phyloP scores from a whole-genome alignment of 176 grass and related monocot genomes.

The Alopecurus myosuroides region DNA sequence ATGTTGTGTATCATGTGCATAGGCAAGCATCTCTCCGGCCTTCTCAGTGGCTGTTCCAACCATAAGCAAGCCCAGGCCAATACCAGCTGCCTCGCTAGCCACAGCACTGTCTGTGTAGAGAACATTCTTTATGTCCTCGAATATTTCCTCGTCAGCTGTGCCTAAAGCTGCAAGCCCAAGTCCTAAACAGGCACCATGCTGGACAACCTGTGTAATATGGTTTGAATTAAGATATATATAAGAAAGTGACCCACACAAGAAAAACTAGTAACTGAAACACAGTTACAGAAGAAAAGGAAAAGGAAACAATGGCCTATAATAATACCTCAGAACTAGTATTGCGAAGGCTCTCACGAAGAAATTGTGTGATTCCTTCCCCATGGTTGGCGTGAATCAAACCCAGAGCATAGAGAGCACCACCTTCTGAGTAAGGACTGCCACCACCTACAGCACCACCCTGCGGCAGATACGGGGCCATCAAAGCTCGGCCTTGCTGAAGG shows the following conservation, averaged over 20 bases:
- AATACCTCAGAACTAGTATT: conserved; percentile 85
- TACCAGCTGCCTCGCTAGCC: conserved; percentile 95
- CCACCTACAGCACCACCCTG: conserved; percentile 84
- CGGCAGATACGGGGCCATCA: conserved; percentile 97
- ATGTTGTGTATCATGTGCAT: conserved; percentile 98
- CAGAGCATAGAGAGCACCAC: conserved; percentile 93
- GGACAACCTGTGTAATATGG: conserved; percentile 69
- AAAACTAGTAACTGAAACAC: not conserved
- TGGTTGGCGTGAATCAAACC: conserved; percentile 99
- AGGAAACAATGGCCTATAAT: not conserved
- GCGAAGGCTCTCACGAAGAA: conserved; percentile 86
- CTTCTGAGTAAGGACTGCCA: conserved; percentile 97
- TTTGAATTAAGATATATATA: not conserved
- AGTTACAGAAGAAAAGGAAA: not conserved
- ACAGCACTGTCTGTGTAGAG: conserved; percentile 94
- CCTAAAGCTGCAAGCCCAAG: conserved; percentile 93
- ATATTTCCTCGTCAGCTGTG: conserved; percentile 93
- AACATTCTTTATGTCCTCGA: conserved; percentile 90
- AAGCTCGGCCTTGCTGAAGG: conserved; percentile 91
- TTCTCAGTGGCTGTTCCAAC: conserved; percentile 91
- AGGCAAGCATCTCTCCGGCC: conserved; percentile 91
- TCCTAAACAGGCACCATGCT: conserved; percentile 96
- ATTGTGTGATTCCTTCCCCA: conserved; percentile 98
- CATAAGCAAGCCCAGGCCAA: conserved; percentile 97
- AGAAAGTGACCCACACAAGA: not conserved